A percentile compares a stretch with the other conserved stretches of the same genome.
phyloP scores from a whole-genome alignment of 176 grass and related monocot genomes.

The Pontederia paniculata region DNA sequence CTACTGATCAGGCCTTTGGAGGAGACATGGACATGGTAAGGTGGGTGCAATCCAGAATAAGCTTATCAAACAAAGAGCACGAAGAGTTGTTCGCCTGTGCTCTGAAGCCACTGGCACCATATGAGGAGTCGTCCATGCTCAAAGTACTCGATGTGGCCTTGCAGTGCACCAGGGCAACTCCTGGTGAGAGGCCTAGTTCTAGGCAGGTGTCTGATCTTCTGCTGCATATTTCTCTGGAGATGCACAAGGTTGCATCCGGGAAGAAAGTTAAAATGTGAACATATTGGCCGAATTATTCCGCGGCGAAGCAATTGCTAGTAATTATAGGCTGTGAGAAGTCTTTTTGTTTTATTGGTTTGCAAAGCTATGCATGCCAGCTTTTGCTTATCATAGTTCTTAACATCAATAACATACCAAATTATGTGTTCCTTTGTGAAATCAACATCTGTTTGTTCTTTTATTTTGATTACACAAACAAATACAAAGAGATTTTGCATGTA shows the following conservation, averaged over 20 bases:
- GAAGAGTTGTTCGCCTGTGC: constrained; percentile 53
- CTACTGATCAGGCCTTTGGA: constrained; percentile 62
- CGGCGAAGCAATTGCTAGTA: no score
- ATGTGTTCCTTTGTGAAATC: no score
- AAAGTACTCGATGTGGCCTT: constrained; percentile 63
- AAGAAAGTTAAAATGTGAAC: constrained; percentile 18
- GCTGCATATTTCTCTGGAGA: constrained; percentile 52
- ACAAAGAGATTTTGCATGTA: no score
- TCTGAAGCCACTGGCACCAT: constrained; percentile 42
- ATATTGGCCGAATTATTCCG: background rate
- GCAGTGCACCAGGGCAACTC: constrained; percentile 45
- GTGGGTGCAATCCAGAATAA: constrained; percentile 61
- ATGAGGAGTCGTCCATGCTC: constrained; percentile 51
- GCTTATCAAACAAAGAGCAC: constrained; percentile 13
- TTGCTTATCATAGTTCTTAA: no score
- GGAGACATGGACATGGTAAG: constrained; percentile 80
- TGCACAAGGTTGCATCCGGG: constrained; percentile 27
- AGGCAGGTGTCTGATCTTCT: constrained; percentile 72
- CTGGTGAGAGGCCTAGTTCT: constrained; percentile 63
- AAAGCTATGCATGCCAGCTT: no score
- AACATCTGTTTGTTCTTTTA: no score
- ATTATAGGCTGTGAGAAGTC: no score
- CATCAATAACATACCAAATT: no score
- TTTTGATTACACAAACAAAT: no score
- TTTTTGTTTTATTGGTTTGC: no score